These are phyloP conservation scores for Nakaseomyces nivariensis DNA, from an alignment of 1,139 yeast species.

Conservation along the genomic window DNA sequence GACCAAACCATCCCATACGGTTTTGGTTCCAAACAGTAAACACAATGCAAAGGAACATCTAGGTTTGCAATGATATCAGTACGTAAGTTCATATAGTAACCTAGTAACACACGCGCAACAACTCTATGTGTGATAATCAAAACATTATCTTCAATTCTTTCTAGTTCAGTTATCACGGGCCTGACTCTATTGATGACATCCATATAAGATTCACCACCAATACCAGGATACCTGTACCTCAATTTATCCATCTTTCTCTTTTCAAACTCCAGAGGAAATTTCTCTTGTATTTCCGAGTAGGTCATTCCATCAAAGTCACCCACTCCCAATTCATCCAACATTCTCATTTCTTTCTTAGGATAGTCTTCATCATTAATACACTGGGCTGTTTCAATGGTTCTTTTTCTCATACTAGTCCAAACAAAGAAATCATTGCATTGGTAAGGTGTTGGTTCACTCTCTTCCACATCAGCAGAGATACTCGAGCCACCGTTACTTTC, in stretches of 20 bases:
- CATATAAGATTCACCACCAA: conserved; percentile 92
- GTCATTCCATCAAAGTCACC: conserved; percentile 92
- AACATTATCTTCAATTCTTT: conserved; percentile 81
- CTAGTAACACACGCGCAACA: conserved; percentile 75
- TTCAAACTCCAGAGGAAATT: conserved; percentile 68
- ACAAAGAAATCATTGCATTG: conserved; percentile 58
- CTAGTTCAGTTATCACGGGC: conserved; percentile 86
- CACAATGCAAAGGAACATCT: conserved; percentile 87
- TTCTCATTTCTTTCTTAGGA: conserved; percentile 80
- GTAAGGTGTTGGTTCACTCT: background rate
- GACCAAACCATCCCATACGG: conserved; percentile 95
- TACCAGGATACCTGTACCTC: conserved; percentile 85
- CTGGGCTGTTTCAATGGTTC: conserved; percentile 72
- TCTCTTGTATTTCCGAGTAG: conserved; percentile 63
- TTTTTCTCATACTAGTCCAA: conserved; percentile 80
- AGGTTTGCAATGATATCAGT: conserved; percentile 77
- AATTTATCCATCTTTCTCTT: conserved; percentile 68
- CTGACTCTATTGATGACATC: conserved; percentile 86
- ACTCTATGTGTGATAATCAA: conserved; percentile 82
- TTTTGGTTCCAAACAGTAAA: conserved; percentile 80
- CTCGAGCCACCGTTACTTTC: conserved; percentile 22
- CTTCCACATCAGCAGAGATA: conserved; percentile 9
- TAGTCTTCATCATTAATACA: conserved; percentile 63
- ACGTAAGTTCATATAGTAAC: conserved; percentile 80
- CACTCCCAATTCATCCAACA: conserved; percentile 88